phyloP scores from a whole-genome alignment of 192 early-diverging fungal genomes.

The Coemansia sp. region DNA sequence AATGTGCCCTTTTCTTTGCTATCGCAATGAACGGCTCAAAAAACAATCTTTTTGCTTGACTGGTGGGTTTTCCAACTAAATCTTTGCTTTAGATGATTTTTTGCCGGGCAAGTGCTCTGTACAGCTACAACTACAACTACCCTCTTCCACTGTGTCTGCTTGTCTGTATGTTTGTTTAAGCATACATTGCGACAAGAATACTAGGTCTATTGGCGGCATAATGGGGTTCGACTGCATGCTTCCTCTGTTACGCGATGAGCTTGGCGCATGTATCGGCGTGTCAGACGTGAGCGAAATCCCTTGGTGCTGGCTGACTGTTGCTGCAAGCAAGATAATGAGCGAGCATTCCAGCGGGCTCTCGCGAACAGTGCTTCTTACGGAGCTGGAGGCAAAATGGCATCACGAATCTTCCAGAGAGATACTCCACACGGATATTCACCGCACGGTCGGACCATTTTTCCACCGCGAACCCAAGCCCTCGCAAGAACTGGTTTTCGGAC shows the following conservation, averaged over 20 bases:
- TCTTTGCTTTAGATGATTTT: no score
- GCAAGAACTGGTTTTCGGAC: constrained; percentile 16
- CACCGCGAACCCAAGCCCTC: constrained; percentile 19
- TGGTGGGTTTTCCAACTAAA: no score
- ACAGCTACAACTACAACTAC: no score
- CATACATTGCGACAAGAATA: neutral
- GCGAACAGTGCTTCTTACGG: constrained; percentile 40
- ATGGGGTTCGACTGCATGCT: constrained; percentile 39
- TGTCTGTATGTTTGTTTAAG: neutral
- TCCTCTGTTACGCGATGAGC: constrained; percentile 20
- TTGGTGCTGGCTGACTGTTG: constrained; percentile 38
- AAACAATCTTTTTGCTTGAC: no score
- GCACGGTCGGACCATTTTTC: constrained; percentile 35
- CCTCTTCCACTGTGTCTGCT: no score
- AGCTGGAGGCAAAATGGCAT: constrained; percentile 46
- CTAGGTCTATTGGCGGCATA: neutral
- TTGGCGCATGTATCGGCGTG: constrained; percentile 15
- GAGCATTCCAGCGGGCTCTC: constrained; percentile 38
- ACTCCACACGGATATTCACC: constrained; percentile 16
- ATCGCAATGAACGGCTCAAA: no score
- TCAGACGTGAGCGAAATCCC: constrained; percentile 24
- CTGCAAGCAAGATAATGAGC: constrained; percentile 9
- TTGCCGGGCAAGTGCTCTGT: no score
- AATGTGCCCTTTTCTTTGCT: no score
- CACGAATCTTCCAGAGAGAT: constrained; percentile 18